Evolutionary conservation across 2,329 filamentous ascomycete genomes (phyloP).

Genomic region (Graphiopsis chlorocephala): DNA sequence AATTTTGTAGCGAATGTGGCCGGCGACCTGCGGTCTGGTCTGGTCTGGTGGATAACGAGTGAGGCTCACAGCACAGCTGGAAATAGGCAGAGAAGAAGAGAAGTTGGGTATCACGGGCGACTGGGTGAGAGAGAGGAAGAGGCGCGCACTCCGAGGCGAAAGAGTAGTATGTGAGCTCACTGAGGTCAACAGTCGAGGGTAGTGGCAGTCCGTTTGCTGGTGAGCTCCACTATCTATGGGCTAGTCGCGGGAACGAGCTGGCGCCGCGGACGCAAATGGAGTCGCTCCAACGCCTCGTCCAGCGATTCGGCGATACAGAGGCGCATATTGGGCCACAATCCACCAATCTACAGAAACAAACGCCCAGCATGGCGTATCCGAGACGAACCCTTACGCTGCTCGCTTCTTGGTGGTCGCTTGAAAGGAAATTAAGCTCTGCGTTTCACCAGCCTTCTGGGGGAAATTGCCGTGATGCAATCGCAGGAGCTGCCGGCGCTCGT

Average conservation of each 20-base stretch:
- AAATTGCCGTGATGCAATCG: slow-evolving; percentile 9
- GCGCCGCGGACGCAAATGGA: background rate
- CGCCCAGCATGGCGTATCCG: slow-evolving; percentile 6
- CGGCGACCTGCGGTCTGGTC: background rate
- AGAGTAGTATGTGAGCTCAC: background rate
- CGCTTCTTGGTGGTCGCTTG: slow-evolving; percentile 5
- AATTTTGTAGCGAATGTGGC: background rate
- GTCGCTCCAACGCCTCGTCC: background rate
- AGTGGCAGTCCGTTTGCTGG: slow-evolving; percentile 1
- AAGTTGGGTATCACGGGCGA: background rate
- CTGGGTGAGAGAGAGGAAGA: background rate
- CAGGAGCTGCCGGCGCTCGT: background rate
- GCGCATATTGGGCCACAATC: background rate
- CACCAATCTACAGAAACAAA: background rate
- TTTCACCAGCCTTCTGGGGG: slow-evolving; percentile 8
- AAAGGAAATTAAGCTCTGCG: slow-evolving; percentile 10
- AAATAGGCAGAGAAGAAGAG: background rate
- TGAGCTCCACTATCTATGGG: slow-evolving; percentile 3
- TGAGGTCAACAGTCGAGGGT: slow-evolving; percentile 2
- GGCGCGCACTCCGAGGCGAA: background rate
- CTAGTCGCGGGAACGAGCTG: slow-evolving; percentile 5
- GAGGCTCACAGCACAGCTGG: slow-evolving; percentile 12
- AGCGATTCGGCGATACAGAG: background rate
- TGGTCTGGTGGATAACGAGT: background rate
- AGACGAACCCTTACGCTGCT: background rate